These are phyloP conservation scores for Stygiomarasmius scandens DNA, from an alignment of 1,284 basidiomycete genomes.

Conservation along the genomic window DNA sequence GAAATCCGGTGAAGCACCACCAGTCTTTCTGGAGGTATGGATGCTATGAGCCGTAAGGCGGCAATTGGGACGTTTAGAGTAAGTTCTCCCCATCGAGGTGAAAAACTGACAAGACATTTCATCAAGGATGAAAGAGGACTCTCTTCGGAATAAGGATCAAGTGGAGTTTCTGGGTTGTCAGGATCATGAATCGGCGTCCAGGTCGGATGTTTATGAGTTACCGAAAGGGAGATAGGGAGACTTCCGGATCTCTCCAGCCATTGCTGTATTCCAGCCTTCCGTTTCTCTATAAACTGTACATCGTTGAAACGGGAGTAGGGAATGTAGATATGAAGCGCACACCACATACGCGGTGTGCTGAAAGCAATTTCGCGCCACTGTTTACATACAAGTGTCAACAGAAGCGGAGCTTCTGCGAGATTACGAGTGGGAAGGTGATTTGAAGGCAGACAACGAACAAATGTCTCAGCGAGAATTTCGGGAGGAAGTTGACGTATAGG, in stretches of 20 bases:
- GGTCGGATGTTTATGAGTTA: background rate
- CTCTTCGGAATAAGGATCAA: no score
- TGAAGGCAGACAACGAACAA: conserved; percentile 35
- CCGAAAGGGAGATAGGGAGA: conserved; percentile 6
- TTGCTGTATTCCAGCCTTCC: background rate
- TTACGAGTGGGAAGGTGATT: conserved; percentile 27
- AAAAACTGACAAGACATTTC: no score
- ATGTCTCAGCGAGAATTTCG: conserved; percentile 42
- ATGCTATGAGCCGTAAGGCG: no score
- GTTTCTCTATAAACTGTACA: background rate
- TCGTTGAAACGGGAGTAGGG: background rate
- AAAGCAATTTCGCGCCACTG: conserved; percentile 30
- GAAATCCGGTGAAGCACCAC: no score
- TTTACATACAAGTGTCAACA: conserved; percentile 31
- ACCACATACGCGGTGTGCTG: conserved; percentile 30
- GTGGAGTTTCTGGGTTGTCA: no score
- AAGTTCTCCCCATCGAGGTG: no score
- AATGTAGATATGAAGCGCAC: conserved; percentile 17
- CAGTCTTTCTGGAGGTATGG: no score
- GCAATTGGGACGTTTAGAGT: no score
- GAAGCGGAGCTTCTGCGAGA: conserved; percentile 25
- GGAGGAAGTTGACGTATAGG: conserved; percentile 35
- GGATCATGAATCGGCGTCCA: no score
- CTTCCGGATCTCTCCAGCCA: conserved; percentile 8
- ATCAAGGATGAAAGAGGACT: no score